A percentile compares a stretch with the other conserved stretches of the same genome.
Evolutionary conservation across 176 grass and related monocot genomes (phyloP).

Genomic region (Bonia amplexicaulis): DNA sequence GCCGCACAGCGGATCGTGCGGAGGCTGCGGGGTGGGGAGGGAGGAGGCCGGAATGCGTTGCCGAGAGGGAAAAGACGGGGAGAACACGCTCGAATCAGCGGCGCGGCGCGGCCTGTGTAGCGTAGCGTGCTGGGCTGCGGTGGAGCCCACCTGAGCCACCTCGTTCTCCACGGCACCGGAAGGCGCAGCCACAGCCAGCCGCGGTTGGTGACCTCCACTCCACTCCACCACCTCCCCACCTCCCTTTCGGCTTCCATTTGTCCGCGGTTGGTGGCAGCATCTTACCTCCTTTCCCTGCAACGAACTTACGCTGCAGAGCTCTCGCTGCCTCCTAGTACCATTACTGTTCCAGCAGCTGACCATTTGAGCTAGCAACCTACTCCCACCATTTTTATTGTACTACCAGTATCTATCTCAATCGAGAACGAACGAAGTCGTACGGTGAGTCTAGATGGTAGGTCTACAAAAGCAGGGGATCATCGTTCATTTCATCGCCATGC

Average conservation of each 20-base stretch:
- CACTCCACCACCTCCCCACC: neutral
- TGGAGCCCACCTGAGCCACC: neutral
- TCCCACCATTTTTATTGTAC: neutral
- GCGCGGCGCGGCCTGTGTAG: neutral
- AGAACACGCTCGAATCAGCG: neutral
- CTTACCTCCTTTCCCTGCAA: neutral
- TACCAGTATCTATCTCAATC: neutral
- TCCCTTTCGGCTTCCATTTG: conserved; percentile 19
- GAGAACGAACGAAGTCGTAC: neutral
- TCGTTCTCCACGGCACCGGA: conserved; percentile 35
- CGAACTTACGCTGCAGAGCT: neutral
- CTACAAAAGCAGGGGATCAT: neutral
- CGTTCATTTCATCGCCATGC: neutral
- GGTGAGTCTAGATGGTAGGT: neutral
- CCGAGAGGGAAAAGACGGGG: neutral
- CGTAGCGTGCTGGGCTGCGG: neutral
- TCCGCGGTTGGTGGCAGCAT: conserved; percentile 15
- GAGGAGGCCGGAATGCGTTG: neutral
- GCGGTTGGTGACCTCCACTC: conserved; percentile 8
- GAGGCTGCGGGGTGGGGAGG: neutral
- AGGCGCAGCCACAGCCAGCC: neutral
- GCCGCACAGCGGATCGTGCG: neutral
- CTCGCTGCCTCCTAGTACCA: neutral
- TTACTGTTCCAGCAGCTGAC: neutral
- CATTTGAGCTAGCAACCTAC: neutral